Conservation (phyloP, 139 green algal genomes). For the Tetraselmis striata region DNA sequence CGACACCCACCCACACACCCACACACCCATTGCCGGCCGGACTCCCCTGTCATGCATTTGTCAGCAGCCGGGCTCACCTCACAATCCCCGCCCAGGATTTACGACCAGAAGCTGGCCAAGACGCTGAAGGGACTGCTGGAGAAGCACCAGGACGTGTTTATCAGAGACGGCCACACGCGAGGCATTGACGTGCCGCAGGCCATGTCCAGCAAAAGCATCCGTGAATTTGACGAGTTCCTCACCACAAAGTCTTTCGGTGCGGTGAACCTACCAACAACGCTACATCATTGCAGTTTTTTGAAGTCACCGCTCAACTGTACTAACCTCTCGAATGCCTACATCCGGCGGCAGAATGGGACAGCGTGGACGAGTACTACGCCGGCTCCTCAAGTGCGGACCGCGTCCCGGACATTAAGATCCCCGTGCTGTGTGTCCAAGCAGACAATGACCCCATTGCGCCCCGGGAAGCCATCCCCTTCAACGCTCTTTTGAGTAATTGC, state of each 20-base stretch:
- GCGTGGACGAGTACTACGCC: conserved; percentile 83
- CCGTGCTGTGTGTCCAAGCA: background rate
- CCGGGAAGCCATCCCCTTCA: background rate
- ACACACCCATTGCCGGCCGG: no score
- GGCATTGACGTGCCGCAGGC: conserved; percentile 40
- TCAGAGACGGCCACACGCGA: conserved; percentile 25
- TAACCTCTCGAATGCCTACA: no score
- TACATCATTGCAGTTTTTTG: no score
- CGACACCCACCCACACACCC: no score
- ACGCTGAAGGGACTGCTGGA: conserved; percentile 53
- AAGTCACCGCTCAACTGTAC: background rate
- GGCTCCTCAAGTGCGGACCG: conserved; percentile 8
- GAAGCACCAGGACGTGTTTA: conserved; percentile 53
- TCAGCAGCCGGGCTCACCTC: no score
- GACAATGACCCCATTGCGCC: background rate
- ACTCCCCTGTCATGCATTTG: no score
- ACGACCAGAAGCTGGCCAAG: conserved; percentile 66
- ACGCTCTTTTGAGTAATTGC: background rate
- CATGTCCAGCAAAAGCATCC: conserved; percentile 45
- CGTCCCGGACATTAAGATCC: background rate
- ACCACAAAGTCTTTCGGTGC: conserved; percentile 53
- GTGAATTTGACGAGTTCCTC: conserved; percentile 81
- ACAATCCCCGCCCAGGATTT: no score
- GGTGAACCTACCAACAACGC: no score
- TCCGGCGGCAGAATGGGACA: conserved; percentile 51